Conservation (phyloP, 192 early-diverging fungal genomes). For the Gonapodya sp. region DNA sequence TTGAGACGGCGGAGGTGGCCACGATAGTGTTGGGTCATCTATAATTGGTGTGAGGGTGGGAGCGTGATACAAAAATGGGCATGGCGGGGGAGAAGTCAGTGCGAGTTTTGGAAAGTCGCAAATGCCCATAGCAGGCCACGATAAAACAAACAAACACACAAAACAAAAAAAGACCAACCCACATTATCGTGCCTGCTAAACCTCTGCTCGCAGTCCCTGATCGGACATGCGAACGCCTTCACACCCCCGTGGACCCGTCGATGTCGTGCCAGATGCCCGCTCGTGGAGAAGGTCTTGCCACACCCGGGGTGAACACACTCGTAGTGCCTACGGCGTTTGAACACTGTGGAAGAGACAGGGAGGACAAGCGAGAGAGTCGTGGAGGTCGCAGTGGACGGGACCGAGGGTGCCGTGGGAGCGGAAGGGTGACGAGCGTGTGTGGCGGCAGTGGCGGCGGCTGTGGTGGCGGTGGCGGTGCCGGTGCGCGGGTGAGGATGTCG, state of each 20-base stretch:
- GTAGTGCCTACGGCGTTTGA: constrained; percentile 54
- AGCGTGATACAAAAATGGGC: background rate
- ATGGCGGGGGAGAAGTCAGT: background rate
- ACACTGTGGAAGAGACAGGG: background rate
- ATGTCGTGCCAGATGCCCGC: constrained; percentile 73
- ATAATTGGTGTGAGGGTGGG: background rate
- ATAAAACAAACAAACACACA: background rate
- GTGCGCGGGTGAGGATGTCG: too few species aligned
- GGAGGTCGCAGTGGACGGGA: background rate
- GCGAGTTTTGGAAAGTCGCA: background rate
- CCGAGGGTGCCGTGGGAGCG: background rate
- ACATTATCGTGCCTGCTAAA: constrained; percentile 57
- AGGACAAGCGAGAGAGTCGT: background rate
- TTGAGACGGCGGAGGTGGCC: constrained; percentile 35
- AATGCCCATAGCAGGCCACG: too few species aligned
- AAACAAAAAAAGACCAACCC: background rate
- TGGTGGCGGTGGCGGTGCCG: constrained; percentile 7
- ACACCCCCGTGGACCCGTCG: constrained; percentile 76
- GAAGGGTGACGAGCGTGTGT: constrained; percentile 20
- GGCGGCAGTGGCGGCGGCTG: constrained; percentile 3
- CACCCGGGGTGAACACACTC: constrained; percentile 52
- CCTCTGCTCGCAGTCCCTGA: constrained; percentile 57
- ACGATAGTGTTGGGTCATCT: constrained; percentile 82
- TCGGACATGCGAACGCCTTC: constrained; percentile 61
- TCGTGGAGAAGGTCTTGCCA: constrained; percentile 51